phyloP scores from a whole-genome alignment of 2,329 filamentous ascomycete species.

The Fusarium sp. region DNA sequence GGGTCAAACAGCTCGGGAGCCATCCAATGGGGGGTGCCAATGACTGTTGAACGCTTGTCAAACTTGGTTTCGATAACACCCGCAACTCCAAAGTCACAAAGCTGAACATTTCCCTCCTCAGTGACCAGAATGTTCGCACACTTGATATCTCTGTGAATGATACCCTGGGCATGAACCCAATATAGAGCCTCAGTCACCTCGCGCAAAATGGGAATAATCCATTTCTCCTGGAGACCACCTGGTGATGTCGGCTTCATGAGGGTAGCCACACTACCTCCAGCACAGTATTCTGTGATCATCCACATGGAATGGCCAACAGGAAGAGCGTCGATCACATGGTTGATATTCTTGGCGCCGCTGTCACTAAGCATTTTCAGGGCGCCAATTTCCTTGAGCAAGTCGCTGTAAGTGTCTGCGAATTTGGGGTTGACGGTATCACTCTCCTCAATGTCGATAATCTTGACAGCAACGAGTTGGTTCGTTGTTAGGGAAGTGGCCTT shows the following conservation, averaged over 20 bases:
- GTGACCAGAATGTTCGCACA: constrained; percentile 85
- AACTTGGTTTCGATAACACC: constrained; percentile 81
- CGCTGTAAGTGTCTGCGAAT: constrained; percentile 75
- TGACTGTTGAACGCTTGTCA: constrained; percentile 83
- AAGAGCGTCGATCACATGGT: constrained; percentile 83
- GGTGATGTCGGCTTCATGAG: constrained; percentile 76
- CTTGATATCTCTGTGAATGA: constrained; percentile 80
- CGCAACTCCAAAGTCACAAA: constrained; percentile 88
- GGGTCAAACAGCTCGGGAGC: constrained; percentile 81
- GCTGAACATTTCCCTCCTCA: constrained; percentile 80
- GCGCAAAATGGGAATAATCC: constrained; percentile 75
- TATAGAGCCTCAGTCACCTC: constrained; percentile 75
- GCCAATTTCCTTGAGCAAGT: constrained; percentile 77
- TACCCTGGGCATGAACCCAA: constrained; percentile 77
- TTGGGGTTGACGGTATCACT: constrained; percentile 76
- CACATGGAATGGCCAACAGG: constrained; percentile 84
- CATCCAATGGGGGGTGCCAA: constrained; percentile 90
- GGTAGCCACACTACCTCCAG: constrained; percentile 84
- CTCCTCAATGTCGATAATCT: constrained; percentile 88
- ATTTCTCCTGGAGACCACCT: constrained; percentile 76
- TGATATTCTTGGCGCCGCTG: constrained; percentile 82
- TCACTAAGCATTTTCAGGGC: constrained; percentile 80
- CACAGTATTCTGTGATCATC: constrained; percentile 90
- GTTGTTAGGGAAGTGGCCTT: constrained; percentile 67
- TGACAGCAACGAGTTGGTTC: constrained; percentile 75